phyloP scores from a whole-genome alignment of 2,329 filamentous ascomycete species.

The Alternaria arborescens region DNA sequence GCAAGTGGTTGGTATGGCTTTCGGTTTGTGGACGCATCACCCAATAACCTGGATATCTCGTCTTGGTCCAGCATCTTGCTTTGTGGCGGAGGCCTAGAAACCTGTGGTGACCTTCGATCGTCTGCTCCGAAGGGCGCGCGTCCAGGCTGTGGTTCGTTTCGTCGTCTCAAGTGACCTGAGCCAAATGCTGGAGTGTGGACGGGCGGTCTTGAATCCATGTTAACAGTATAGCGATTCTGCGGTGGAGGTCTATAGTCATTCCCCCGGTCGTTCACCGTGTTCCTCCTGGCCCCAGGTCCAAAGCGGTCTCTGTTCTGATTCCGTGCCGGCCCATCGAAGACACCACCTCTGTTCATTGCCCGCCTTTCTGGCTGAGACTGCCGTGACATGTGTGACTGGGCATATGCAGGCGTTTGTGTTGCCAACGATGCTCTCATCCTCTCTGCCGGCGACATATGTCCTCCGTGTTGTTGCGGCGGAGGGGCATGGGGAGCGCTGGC shows the following conservation, averaged over 20 bases:
- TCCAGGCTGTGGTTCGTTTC: slow-evolving; percentile 29
- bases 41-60: slow-evolving; percentile 40
- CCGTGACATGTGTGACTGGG: slow-evolving; percentile 20
- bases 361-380: slow-evolving; percentile 26
- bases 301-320: slow-evolving; percentile 31
- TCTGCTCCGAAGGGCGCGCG: slow-evolving; percentile 6
- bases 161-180: slow-evolving; percentile 37
- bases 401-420: slow-evolving; percentile 12
- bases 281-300: slow-evolving; percentile 16
- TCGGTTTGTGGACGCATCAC: slow-evolving; percentile 18
- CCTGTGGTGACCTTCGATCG: slow-evolving; percentile 5
- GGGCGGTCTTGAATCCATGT: slow-evolving; percentile 42
- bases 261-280: slow-evolving; percentile 3
- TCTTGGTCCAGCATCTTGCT: slow-evolving; percentile 37
- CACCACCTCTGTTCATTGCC: slow-evolving; percentile 21
- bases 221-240: slow-evolving; percentile 37
- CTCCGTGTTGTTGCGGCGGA: slow-evolving; percentile 24
- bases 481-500: slow-evolving; percentile 26
- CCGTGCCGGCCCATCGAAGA: slow-evolving; percentile 27
- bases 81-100: slow-evolving; percentile 19
- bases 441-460: slow-evolving; percentile 27
- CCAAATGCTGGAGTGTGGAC: slow-evolving; percentile 39
- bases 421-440: slow-evolving; percentile 24
- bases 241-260: slow-evolving; percentile 15
- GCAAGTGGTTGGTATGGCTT: slow-evolving; percentile 35